Evolutionary conservation across 805 yeast genomes (phyloP).

Genomic region (Kazachstania viticola): DNA sequence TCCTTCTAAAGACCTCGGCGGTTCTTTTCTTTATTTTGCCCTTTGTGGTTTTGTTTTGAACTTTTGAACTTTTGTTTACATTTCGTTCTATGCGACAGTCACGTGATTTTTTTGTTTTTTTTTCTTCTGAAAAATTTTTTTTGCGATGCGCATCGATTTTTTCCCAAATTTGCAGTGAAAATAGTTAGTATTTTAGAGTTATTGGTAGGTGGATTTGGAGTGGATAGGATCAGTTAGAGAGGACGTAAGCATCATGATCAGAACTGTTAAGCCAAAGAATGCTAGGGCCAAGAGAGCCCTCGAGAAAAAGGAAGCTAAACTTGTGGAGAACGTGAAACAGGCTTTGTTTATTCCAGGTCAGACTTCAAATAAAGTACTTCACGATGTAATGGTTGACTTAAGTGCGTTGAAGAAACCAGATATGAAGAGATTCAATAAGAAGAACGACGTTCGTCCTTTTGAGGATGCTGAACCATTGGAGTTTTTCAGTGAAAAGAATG

Average conservation of each 20-base stretch:
- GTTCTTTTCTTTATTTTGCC: no score
- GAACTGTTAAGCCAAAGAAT: slow-evolving; percentile 73
- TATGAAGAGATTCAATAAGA: slow-evolving; percentile 74
- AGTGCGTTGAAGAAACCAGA: slow-evolving; percentile 86
- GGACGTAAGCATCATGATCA: slow-evolving; percentile 12
- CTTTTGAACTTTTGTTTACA: no score
- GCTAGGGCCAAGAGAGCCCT: slow-evolving; percentile 93
- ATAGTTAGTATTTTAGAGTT: no score
- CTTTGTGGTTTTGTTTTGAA: no score
- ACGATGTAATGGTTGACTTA: slow-evolving; percentile 81
- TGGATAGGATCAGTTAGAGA: no score
- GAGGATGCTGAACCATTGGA: slow-evolving; percentile 81
- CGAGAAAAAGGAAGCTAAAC: slow-evolving; percentile 77
- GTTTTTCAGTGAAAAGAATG: slow-evolving; percentile 92
- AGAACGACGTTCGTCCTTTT: slow-evolving; percentile 84
- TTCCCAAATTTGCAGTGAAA: no score
- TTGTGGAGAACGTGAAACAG: slow-evolving; percentile 78
- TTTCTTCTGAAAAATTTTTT: no score
- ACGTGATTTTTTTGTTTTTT: no score
- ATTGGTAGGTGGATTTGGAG: no score
- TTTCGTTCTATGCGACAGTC: no score
- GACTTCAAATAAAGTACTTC: slow-evolving; percentile 64
- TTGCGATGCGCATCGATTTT: no score
- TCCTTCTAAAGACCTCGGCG: no score
- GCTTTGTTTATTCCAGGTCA: slow-evolving; percentile 90